These are phyloP conservation scores for Fusarium sp. DNA, from an alignment of 2,329 filamentous ascomycete genomes.

Conservation along the genomic window DNA sequence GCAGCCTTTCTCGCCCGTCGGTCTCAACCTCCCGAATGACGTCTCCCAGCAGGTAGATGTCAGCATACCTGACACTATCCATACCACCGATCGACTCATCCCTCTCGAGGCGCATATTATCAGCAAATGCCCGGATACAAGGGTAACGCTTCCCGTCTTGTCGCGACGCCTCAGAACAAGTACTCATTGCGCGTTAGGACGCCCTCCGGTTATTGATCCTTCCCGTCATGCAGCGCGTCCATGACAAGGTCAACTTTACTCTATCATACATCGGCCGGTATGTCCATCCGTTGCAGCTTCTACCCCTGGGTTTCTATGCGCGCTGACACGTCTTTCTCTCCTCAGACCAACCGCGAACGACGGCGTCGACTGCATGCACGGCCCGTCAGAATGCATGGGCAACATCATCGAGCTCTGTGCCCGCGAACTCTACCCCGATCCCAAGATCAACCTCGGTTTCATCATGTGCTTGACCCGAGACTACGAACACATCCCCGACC, in stretches of 20 bases:
- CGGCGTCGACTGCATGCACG: constrained; percentile 89
- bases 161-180: background rate
- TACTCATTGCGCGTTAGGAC: constrained; percentile 57
- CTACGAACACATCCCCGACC: constrained; percentile 81
- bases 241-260: constrained; percentile 88
- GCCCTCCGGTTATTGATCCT: constrained; percentile 85
- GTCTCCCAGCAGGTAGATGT: background rate
- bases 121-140: constrained; percentile 95
- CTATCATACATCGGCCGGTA: constrained; percentile 90
- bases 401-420: constrained; percentile 96
- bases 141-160: constrained; percentile 51
- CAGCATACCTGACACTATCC: background rate
- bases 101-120: constrained; percentile 96
- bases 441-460: constrained; percentile 91
- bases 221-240: constrained; percentile 84
- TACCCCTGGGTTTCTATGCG: background rate
- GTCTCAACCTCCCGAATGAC: background rate
- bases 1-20: constrained; percentile 33
- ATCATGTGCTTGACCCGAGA: constrained; percentile 86
- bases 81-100: constrained; percentile 57
- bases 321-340: background rate
- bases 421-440: constrained; percentile 81
- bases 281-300: constrained; percentile 31
- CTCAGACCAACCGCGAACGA: constrained; percentile 77
- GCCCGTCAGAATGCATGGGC: constrained; percentile 87